These are phyloP conservation scores for Trichophyton rubrum DNA, from an alignment of 2,329 filamentous ascomycete genomes.

Conservation along the genomic window DNA sequence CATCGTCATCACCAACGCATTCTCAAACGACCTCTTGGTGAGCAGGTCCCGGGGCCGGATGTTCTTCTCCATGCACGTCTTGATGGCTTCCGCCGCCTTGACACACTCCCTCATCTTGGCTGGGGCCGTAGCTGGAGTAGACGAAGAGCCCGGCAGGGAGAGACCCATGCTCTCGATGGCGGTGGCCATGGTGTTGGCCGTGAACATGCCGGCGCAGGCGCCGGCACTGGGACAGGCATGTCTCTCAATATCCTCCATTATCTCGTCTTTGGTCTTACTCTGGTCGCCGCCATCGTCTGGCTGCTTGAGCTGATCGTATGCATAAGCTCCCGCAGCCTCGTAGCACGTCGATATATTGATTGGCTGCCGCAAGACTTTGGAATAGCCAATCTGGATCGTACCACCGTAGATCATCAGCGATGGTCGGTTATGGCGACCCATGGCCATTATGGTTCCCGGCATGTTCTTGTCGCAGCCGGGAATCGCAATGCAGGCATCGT, in stretches of 20 bases:
- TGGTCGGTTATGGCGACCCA: slow-evolving; percentile 79
- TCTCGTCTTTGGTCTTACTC: slow-evolving; percentile 59
- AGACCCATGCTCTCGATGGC: slow-evolving; percentile 83
- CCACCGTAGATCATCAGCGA: slow-evolving; percentile 95
- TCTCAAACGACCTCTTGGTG: slow-evolving; percentile 71
- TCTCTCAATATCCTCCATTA: slow-evolving; percentile 69
- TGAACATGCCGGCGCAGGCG: slow-evolving; percentile 88
- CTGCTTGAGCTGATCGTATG: slow-evolving; percentile 60
- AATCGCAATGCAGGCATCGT: slow-evolving; percentile 87
- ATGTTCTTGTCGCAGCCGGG: slow-evolving; percentile 97
- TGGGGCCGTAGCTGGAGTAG: slow-evolving; percentile 66
- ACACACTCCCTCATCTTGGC: slow-evolving; percentile 80
- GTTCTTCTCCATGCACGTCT: slow-evolving; percentile 65
- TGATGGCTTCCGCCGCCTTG: slow-evolving; percentile 66
- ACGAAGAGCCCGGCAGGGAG: slow-evolving; percentile 69
- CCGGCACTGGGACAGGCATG: slow-evolving; percentile 68
- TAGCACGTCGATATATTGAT: slow-evolving; percentile 86
- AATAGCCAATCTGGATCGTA: slow-evolving; percentile 79
- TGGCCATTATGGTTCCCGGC: slow-evolving; percentile 84
- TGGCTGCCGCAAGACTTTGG: slow-evolving; percentile 57
- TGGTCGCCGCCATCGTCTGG: slow-evolving; percentile 52
- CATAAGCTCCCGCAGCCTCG: slow-evolving; percentile 72
- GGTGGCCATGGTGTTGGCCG: slow-evolving; percentile 86
- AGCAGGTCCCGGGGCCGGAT: slow-evolving; percentile 70
- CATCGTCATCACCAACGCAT: slow-evolving; percentile 83